Percentiles rank a stretch among this genome's conserved stretches.
Evolutionary conservation across 2,329 filamentous ascomycete genomes (phyloP).

Genomic region (Talaromyces sp.): DNA sequence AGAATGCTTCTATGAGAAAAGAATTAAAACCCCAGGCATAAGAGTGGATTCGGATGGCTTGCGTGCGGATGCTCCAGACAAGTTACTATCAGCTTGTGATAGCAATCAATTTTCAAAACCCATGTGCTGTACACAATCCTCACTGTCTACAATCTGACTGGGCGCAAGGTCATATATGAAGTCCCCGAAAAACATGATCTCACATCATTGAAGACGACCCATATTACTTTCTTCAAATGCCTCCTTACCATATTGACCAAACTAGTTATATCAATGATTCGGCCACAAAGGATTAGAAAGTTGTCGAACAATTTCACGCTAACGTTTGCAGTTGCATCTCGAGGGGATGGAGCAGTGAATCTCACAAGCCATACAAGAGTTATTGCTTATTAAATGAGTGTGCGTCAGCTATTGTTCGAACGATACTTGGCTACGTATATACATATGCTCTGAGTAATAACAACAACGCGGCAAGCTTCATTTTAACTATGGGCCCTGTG

Average conservation of each 20-base stretch:
- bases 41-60: neutral
- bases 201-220: constrained; percentile 81
- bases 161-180: constrained; percentile 65
- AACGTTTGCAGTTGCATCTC: neutral
- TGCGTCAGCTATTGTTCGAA: neutral
- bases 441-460: neutral
- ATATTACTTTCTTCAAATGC: constrained; percentile 58
- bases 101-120: constrained; percentile 48
- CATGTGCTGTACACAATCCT: constrained; percentile 63
- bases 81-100: neutral
- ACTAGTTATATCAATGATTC: neutral
- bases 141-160: constrained; percentile 79
- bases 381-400: neutral
- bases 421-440: no score
- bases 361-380: neutral
- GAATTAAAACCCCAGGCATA: neutral
- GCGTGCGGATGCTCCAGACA: neutral
- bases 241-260: neutral
- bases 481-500: constrained; percentile 38
- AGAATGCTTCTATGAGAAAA: neutral
- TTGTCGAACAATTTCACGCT: neutral
- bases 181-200: constrained; percentile 74
- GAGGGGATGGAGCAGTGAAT: neutral
- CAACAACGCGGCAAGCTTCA: neutral
- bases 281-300: neutral